These are phyloP conservation scores for Vigna hirtella DNA, from an alignment of 306 rosid genomes.

Conservation along the genomic window DNA sequence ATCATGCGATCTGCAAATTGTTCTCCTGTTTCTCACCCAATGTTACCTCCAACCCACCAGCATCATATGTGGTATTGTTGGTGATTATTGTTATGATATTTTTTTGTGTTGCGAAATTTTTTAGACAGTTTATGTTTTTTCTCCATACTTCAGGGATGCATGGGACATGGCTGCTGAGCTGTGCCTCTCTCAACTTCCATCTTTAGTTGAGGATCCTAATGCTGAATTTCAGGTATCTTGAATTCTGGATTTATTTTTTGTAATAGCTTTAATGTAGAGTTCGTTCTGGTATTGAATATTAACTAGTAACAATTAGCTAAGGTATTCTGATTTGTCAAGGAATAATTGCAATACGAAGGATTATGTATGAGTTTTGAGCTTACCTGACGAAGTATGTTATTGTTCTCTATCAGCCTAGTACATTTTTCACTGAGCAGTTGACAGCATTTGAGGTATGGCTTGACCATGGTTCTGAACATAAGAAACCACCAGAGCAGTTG, in stretches of 20 bases:
- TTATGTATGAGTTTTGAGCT: conserved; percentile 32
- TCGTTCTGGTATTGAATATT: conserved; percentile 36
- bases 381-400: conserved; percentile 24
- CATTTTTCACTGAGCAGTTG: conserved; percentile 96
- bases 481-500: conserved; percentile 99
- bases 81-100: conserved; percentile 44
- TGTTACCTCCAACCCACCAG: conserved; percentile 94
- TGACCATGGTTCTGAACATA: conserved; percentile 95
- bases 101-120: conserved; percentile 16
- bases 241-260: conserved; percentile 5
- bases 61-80: conserved; percentile 96
- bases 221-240: conserved; percentile 81
- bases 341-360: background rate
- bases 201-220: conserved; percentile 80
- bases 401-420: conserved; percentile 74
- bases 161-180: conserved; percentile 99
- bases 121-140: conserved; percentile 34
- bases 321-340: background rate
- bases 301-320: background rate
- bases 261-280: conserved; percentile 17
- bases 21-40: conserved; percentile 92
- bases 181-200: conserved; percentile 98
- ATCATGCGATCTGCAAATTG: conserved; percentile 99
- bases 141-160: conserved; percentile 84
- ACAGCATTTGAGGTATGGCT: conserved; percentile 99